These are phyloP conservation scores for Lasiodiplodia theobromae DNA, from an alignment of 2,329 filamentous ascomycete species.

Conservation along the genomic window DNA sequence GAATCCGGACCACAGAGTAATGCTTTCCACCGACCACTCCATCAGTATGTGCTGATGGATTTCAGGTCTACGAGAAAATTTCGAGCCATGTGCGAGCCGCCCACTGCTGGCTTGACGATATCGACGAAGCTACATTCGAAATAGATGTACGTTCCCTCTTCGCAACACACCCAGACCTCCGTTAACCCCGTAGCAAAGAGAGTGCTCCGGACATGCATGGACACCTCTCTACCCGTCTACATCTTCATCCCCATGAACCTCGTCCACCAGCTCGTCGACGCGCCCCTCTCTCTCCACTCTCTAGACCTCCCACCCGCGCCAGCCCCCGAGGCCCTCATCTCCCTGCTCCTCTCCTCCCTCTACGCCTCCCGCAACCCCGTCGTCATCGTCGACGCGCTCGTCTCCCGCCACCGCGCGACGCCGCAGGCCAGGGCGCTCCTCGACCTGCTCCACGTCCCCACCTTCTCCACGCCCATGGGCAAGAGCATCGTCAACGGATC, in stretches of 20 bases:
- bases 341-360: not conserved
- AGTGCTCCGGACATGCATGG: not conserved
- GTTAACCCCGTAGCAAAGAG: not conserved
- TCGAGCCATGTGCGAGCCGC: not conserved
- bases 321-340: not conserved
- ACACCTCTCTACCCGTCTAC: not conserved
- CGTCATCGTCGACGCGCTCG: not conserved
- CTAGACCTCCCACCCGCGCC: not conserved
- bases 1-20: not conserved
- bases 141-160: not conserved
- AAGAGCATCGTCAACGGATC: constrained; percentile 61
- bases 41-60: not conserved
- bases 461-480: constrained; percentile 56
- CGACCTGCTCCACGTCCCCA: constrained; percentile 55
- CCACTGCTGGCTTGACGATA: not conserved
- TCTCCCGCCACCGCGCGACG: constrained; percentile 1
- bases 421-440: constrained; percentile 30
- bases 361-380: not conserved
- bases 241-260: constrained; percentile 7
- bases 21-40: too few species aligned
- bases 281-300: not conserved
- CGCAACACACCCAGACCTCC: not conserved
- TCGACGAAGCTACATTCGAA: not conserved
- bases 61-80: constrained; percentile 1
- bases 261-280: not conserved